Evolutionary conservation across 345 rosid genomes (phyloP).

Genomic region (Eucalyptus viminalis): DNA sequence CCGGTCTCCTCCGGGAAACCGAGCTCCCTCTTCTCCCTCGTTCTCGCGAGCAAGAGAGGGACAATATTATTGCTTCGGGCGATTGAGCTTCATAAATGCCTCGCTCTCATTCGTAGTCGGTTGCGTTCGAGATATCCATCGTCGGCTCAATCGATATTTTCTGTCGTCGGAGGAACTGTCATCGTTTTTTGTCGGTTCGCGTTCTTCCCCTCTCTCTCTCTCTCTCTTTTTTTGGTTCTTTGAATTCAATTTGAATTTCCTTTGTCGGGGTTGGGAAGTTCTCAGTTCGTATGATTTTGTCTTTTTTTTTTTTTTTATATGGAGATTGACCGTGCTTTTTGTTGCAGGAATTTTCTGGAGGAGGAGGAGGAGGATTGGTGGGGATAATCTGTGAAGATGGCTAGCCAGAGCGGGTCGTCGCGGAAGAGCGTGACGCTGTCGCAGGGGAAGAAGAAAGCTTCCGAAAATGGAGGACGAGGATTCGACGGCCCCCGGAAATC

Average conservation of each 20-base stretch:
- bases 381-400: slow-evolving; percentile 28
- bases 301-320: background rate
- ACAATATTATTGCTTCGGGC: background rate
- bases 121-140: background rate
- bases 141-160: background rate
- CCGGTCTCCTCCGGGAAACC: background rate
- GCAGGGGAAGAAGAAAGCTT: slow-evolving; percentile 39
- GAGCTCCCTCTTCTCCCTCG: background rate
- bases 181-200: background rate
- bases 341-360: background rate
- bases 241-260: background rate
- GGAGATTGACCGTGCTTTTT: background rate
- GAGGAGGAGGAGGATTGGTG: background rate
- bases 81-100: background rate
- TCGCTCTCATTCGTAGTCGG: background rate
- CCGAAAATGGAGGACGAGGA: slow-evolving; percentile 43
- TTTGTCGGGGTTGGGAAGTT: background rate
- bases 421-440: slow-evolving; percentile 54
- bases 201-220: background rate
- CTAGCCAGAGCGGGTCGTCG: slow-evolving; percentile 63
- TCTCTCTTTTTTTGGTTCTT: background rate
- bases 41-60: background rate
- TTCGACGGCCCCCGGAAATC: slow-evolving; percentile 49
- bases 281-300: background rate
- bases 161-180: background rate